A percentile compares a stretch with the other conserved stretches of the same genome.
These are phyloP conservation scores for Nematodospora valgi DNA, from an alignment of 805 yeast genomes.

Conservation along the genomic window DNA sequence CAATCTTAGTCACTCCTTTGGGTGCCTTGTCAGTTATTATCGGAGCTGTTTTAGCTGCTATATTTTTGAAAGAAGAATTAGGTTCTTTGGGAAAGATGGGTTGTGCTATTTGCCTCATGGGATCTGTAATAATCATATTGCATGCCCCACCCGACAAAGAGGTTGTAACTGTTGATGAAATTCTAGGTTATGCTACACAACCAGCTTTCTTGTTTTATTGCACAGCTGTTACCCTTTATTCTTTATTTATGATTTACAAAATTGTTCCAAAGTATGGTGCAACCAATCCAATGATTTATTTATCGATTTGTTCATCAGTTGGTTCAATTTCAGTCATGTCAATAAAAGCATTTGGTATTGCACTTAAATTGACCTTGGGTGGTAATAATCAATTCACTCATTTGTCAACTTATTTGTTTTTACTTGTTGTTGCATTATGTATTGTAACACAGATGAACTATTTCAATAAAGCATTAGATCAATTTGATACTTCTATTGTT, in stretches of 20 bases:
- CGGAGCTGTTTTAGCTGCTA: conserved; percentile 86
- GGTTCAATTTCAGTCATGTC: conserved; percentile 91
- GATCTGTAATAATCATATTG: conserved; percentile 80
- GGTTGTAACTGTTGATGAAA: conserved; percentile 83
- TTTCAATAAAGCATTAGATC: conserved; percentile 90
- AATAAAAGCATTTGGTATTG: conserved; percentile 91
- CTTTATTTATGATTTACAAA: conserved; percentile 75
- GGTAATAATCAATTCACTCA: conserved; percentile 90
- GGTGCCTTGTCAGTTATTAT: conserved; percentile 89
- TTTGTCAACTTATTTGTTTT: conserved; percentile 77
- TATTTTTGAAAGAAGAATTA: conserved; percentile 79
- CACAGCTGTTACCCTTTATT: conserved; percentile 58
- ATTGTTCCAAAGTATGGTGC: conserved; percentile 80
- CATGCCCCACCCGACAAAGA: conserved; percentile 97
- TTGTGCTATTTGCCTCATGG: conserved; percentile 85
- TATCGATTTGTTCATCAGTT: conserved; percentile 84
- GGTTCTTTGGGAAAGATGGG: conserved; percentile 90
- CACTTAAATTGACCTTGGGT: conserved; percentile 74
- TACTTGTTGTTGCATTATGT: conserved; percentile 73
- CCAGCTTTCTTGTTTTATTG: conserved; percentile 75
- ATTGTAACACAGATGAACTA: conserved; percentile 90
- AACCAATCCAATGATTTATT: conserved; percentile 82
- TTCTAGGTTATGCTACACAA: conserved; percentile 70
- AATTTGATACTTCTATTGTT: conserved; percentile 88
- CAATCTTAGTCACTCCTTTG: conserved; percentile 84